Evolutionary conservation across 73 alveolate species (phyloP), one percentile per base, ranked within the genome.

Genomic region (Diophrys sp.): DNA sequence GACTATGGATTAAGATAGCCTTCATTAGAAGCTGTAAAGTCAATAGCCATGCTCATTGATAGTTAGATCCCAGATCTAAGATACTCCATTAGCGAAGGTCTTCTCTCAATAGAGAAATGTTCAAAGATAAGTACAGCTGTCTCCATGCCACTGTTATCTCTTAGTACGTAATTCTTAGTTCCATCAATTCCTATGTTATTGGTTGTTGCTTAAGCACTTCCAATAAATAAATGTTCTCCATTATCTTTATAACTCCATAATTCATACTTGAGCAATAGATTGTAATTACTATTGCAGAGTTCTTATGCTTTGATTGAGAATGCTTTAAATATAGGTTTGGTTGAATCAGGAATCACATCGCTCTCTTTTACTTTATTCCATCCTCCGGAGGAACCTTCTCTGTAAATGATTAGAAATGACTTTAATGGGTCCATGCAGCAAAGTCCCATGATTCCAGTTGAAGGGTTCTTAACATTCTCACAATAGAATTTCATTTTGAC

Each of bases 21-120:
- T 26, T 75, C 91, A 53, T 83, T 83, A 54, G 83, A 78, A 0
- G 33, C 83, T 28, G 87, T 83, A 54, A 78, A 83, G 31, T 83
- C 91, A 11, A 83, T 44, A 1, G 87, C 91, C 23, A 77, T 55
- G 25, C 71, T 23, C 31, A 83, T 2, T 29, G 44, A 29, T 1
- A 83, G n/a, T 68, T 78, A 28, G 80, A 79, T 62, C 0, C 87
- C 87, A 27, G 78, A 54, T 14, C 68, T 67, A 1, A 83, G 44
- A 31, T 78, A 83, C 29, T 83, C 83, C 28, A 62, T 23, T 56
- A 83, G 67, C 2, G 87, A 69, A 2, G 87, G 87, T 57, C 70
- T 78, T 77, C 33, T 54, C 29, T 25, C 68, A 2, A 76, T 56
- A 33, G 23, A 62, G 14, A n/a, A 62, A 11, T 26, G 23, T 5